These are phyloP conservation scores for Gloeostereum incarnatum DNA, from an alignment of 768 basidiomycete genomes.

Conservation along the genomic window DNA sequence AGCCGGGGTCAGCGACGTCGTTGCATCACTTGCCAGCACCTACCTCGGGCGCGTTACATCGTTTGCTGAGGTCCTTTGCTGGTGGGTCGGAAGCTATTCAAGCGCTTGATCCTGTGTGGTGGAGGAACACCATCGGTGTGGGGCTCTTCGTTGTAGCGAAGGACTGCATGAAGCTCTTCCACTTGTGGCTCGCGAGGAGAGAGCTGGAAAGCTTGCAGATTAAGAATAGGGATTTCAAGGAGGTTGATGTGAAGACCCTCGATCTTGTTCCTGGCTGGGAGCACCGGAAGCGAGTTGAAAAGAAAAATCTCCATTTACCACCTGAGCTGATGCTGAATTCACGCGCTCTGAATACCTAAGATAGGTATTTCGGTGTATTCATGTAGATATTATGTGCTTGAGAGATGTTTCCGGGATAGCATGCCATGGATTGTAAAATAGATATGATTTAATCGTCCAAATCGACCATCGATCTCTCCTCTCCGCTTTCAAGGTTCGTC, in stretches of 20 bases:
- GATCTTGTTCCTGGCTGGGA: constrained; percentile 40
- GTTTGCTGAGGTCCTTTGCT: not conserved
- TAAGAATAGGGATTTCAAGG: constrained; percentile 37
- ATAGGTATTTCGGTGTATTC: too few relatives aligned
- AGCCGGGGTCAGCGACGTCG: not conserved
- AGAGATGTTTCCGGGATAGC: too few relatives aligned
- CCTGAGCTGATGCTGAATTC: too few relatives aligned
- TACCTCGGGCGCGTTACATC: constrained; percentile 5
- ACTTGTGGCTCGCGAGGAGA: constrained; percentile 37
- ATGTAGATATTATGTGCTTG: too few relatives aligned
- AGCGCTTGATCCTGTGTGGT: constrained; percentile 37
- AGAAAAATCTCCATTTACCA: too few relatives aligned
- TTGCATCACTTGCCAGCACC: constrained; percentile 11
- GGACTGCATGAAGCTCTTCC: constrained; percentile 33
- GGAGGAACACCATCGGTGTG: constrained; percentile 40
- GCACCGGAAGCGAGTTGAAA: too few relatives aligned
- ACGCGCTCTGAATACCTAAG: too few relatives aligned
- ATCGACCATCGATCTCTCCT: constrained; percentile 26
- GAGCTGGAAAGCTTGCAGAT: constrained; percentile 38
- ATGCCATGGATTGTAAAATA: too few relatives aligned
- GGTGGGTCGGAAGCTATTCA: constrained; percentile 2
- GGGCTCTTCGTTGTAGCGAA: constrained; percentile 40
- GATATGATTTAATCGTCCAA: constrained; percentile 29
- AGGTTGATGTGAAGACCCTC: constrained; percentile 31
- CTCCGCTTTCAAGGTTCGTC: constrained; percentile 3